phyloP scores from a whole-genome alignment of 371 early-diverging fungal species.

The Rhizopus sp. region DNA sequence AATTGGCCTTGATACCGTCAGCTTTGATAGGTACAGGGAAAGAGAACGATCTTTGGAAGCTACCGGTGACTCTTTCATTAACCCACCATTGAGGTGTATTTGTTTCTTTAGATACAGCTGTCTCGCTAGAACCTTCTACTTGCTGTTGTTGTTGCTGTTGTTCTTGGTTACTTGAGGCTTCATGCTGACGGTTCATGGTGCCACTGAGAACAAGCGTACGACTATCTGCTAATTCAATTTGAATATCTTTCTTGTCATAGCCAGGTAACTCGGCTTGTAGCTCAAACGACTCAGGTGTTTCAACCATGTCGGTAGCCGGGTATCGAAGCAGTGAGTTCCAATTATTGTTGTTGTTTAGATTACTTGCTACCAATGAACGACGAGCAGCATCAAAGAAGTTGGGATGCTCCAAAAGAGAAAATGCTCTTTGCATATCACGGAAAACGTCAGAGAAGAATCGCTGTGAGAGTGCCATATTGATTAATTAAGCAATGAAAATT shows the following conservation, averaged over 20 bases:
- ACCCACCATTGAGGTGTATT: constrained; percentile 15
- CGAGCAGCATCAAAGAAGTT: constrained; percentile 22
- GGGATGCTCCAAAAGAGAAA: constrained; percentile 43
- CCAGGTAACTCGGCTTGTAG: constrained; percentile 44
- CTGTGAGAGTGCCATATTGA: constrained; percentile 27
- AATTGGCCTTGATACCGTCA: constrained; percentile 25
- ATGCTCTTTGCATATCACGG: constrained; percentile 41
- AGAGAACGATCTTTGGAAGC: constrained; percentile 21
- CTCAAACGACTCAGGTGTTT: constrained; percentile 28
- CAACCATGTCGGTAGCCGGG: constrained; percentile 36
- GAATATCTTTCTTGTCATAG: constrained; percentile 34
- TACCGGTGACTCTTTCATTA: constrained; percentile 20
- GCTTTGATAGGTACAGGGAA: constrained; percentile 23
- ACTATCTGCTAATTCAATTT: constrained; percentile 35
- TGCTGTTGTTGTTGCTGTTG: neutral
- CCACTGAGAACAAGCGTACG: constrained; percentile 33
- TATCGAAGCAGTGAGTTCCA: constrained; percentile 10
- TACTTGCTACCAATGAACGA: constrained; percentile 9
- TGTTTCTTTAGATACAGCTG: neutral
- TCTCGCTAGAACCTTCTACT: neutral
- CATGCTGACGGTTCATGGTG: constrained; percentile 11
- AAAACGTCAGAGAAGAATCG: constrained; percentile 37
- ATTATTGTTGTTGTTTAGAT: neutral
- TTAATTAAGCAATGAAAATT: no score
- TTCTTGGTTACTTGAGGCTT: neutral